Evolutionary conservation across 306 rosid species (phyloP).

Genomic region (Cicer yamashitae): DNA sequence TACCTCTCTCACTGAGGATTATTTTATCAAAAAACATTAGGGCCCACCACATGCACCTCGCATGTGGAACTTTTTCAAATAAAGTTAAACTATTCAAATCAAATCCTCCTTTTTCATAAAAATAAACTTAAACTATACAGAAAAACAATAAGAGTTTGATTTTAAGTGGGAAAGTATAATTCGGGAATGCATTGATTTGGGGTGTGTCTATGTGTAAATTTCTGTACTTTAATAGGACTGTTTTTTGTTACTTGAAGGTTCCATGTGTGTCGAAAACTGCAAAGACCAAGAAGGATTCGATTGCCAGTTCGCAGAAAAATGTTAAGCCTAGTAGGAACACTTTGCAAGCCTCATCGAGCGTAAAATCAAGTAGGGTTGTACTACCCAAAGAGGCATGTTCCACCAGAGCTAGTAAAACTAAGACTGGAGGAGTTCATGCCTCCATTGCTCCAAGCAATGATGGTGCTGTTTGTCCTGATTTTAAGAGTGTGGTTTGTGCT

Average conservation of each 20-base stretch:
- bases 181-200: conserved; percentile 3
- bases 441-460: conserved; percentile 36
- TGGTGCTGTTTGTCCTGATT: conserved; percentile 35
- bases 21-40: neutral
- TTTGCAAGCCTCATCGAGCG: conserved; percentile 39
- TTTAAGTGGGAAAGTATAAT: neutral
- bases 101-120: neutral
- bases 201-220: conserved; percentile 13
- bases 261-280: conserved; percentile 58
- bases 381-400: conserved; percentile 36
- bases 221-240: conserved; percentile 21
- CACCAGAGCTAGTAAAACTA: conserved; percentile 36
- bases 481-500: conserved; percentile 33
- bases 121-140: neutral
- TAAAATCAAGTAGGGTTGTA: conserved; percentile 47
- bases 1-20: conserved; percentile 9
- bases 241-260: conserved; percentile 50
- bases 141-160: neutral
- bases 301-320: conserved; percentile 37
- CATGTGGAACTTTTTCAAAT: conserved; percentile 24
- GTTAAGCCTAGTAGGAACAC: conserved; percentile 28
- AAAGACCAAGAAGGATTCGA: conserved; percentile 56
- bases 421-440: conserved; percentile 33
- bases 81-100: neutral
- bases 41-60: neutral